Evolutionary conservation across 345 rosid genomes (phyloP), one percentile per base, ranked within the genome.

Genomic region (Eucalyptus erythrocorys): DNA sequence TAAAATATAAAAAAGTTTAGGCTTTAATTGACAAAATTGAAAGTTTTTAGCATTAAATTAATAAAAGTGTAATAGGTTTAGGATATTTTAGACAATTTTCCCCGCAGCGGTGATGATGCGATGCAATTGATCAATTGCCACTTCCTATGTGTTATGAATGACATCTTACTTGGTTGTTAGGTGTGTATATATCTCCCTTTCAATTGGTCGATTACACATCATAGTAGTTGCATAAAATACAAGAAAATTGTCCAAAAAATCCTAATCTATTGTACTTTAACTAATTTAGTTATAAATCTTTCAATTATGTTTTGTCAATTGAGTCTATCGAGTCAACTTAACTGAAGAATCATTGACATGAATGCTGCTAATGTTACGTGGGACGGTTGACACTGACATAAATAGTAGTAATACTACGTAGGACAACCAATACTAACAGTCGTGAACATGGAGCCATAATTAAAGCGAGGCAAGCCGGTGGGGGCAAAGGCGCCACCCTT

Each of bases 391-490:
- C 24, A 51, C 0, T 19, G 10, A 51, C 55, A 19, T 51, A 19
- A 0, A 51, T 0, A 3, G 1, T 51, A 3, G 4, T 51, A 3
- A 51, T 51, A 1, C 0, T 19, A 7, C 0, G 0, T 51, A 3
- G 24, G 24, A 51, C 24, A 51, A 51, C 8, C 1, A 8, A 51
- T 0, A 19, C 55, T 19, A 51, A 51, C 24, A 51, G 19, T 51
- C 10, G 4, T 19, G 57, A 51, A 51, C 57, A 51, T 51, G 55
- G 24, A 19, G 24, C 57, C 57, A 51, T 51, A 7, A 51, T 10
- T 2, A 22, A 1, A 37, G 82, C 5, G 15, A 76, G 27, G 47
- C 27, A 76, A 34, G 24, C 43, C 4, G 26, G 10, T 0, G 13
- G 26, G 80, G 12, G 26, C 43, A 34, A 34, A 6, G 15, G 82